These are phyloP conservation scores for Elongisporangium senticosum DNA, from an alignment of 352 stramenopile species.

Conservation along the genomic window DNA sequence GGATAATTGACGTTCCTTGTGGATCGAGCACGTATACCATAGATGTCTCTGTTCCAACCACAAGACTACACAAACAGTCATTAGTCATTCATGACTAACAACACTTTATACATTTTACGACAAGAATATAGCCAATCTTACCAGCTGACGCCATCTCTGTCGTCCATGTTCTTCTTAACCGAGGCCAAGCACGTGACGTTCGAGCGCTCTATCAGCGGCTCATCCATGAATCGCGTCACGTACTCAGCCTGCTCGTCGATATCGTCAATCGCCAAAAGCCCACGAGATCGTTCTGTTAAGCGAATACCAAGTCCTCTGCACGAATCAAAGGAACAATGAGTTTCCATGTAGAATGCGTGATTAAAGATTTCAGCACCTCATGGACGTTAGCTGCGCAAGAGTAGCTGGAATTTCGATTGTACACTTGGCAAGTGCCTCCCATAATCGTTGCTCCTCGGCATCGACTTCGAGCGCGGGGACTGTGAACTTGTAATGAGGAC, in stretches of 20 bases:
- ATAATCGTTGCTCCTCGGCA: conserved; percentile 62
- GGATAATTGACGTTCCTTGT: conserved; percentile 62
- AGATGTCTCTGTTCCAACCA: conserved; percentile 81
- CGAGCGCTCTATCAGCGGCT: conserved; percentile 59
- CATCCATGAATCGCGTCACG: conserved; percentile 76
- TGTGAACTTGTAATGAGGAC: conserved; percentile 89
- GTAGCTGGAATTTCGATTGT: conserved; percentile 63
- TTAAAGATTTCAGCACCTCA: conserved; percentile 25
- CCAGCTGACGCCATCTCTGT: conserved; percentile 72
- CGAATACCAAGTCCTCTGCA: conserved; percentile 54
- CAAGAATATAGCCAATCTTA: conserved; percentile 9
- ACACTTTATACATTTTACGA: not conserved
- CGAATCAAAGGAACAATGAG: not conserved
- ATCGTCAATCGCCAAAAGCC: conserved; percentile 74
- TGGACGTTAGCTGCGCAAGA: conserved; percentile 51
- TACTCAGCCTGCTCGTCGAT: conserved; percentile 81
- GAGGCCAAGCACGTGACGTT: conserved; percentile 86
- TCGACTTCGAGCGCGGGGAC: conserved; percentile 74
- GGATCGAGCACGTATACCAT: conserved; percentile 78
- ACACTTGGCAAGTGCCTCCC: conserved; percentile 63
- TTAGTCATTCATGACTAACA: not conserved
- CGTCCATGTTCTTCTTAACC: conserved; percentile 87
- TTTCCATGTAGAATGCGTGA: not conserved
- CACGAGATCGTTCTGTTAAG: conserved; percentile 61
- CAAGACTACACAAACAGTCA: conserved; percentile 31